Conservation (phyloP, 768 basidiomycete genomes). For the Mrakia hoshinonis region DNA sequence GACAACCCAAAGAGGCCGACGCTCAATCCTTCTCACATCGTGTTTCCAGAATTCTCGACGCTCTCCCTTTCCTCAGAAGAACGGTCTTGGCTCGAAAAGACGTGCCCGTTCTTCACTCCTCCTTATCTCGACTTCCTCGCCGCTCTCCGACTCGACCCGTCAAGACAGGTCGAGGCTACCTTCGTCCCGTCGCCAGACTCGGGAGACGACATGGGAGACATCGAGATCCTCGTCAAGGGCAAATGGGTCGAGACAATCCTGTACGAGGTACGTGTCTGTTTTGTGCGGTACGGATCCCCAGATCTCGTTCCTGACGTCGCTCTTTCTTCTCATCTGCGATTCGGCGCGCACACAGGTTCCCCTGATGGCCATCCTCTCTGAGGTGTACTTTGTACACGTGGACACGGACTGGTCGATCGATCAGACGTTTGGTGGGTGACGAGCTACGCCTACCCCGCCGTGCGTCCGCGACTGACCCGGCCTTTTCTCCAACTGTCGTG, state of each 20-base stretch:
- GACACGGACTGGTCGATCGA: conserved; percentile 75
- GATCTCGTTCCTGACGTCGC: too few species aligned
- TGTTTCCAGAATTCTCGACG: conserved; percentile 56
- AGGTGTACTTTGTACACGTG: conserved; percentile 70
- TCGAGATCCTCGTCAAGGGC: conserved; percentile 66
- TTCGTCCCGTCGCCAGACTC: conserved; percentile 54
- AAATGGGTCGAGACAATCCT: conserved; percentile 71
- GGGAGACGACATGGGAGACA: conserved; percentile 40
- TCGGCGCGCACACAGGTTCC: conserved; percentile 5
- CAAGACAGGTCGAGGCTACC: conserved; percentile 55
- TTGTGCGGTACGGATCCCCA: too few species aligned
- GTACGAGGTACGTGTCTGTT: conserved; percentile 82
- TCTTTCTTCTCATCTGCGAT: not conserved
- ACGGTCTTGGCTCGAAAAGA: conserved; percentile 53
- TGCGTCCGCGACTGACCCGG: too few species aligned
- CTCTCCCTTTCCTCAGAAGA: conserved; percentile 57
- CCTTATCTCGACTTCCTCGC: conserved; percentile 69
- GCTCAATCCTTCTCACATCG: not conserved
- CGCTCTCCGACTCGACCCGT: conserved; percentile 38
- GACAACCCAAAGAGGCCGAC: not conserved
- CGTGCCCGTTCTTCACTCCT: conserved; percentile 65
- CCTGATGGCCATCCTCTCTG: conserved; percentile 49
- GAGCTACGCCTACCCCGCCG: too few species aligned
- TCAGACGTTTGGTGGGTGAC: conserved; percentile 49
- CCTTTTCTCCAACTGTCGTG: too few species aligned